Percentiles rank a stretch among this genome's conserved stretches.
phyloP scores from a whole-genome alignment of 1,284 basidiomycete genomes.

The Apiotrichum laibachii region DNA sequence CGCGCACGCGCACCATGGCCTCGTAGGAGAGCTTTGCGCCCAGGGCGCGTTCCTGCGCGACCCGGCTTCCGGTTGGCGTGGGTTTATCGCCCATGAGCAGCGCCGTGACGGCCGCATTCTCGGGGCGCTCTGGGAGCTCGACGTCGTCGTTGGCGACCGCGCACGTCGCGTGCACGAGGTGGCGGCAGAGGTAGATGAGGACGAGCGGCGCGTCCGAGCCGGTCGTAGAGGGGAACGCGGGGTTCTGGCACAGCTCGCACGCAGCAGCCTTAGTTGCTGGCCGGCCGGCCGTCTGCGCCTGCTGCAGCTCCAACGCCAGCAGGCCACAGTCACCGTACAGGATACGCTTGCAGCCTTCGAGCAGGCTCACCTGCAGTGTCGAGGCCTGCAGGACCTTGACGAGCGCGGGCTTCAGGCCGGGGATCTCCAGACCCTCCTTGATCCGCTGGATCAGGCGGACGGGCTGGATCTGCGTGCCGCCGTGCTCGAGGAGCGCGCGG shows the following conservation, averaged over 20 bases:
- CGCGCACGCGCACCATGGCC: constrained; percentile 64
- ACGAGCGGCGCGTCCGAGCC: constrained; percentile 14
- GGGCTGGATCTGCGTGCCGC: constrained; percentile 93
- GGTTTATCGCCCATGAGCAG: constrained; percentile 64
- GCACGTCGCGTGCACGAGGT: constrained; percentile 76
- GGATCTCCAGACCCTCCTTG: constrained; percentile 92
- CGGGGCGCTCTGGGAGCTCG: constrained; percentile 43
- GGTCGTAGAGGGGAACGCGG: constrained; percentile 57
- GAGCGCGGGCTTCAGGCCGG: constrained; percentile 85
- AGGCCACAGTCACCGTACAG: constrained; percentile 74
- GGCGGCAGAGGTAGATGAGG: constrained; percentile 79
- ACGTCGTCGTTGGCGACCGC: constrained; percentile 37
- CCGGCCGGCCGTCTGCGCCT: constrained; percentile 72
- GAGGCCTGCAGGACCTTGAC: constrained; percentile 98
- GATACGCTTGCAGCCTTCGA: constrained; percentile 86
- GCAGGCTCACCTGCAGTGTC: constrained; percentile 77
- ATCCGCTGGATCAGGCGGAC: constrained; percentile 90
- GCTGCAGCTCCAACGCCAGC: constrained; percentile 67
- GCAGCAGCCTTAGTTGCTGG: constrained; percentile 62
- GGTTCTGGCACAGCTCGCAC: constrained; percentile 66
- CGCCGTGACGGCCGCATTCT: constrained; percentile 50
- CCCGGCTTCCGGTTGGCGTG: constrained; percentile 52
- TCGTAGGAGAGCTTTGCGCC: constrained; percentile 55
- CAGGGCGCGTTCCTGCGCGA: constrained; percentile 44
- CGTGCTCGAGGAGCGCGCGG: constrained; percentile 88